Base-by-base conservation (phyloP, 257 asterid species). In the Asclepias syriaca region DNA sequence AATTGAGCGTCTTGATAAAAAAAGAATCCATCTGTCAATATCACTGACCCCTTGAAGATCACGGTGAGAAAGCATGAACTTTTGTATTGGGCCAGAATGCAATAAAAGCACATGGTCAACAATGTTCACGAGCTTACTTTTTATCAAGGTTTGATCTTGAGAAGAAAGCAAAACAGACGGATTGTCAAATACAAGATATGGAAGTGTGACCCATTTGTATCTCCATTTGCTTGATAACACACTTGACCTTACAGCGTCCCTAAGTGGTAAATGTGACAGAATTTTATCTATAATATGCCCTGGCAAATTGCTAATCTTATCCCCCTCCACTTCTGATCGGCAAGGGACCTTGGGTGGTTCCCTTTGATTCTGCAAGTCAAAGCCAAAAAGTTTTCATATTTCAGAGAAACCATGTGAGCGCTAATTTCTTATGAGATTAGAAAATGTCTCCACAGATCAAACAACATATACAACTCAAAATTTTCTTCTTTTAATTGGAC, bases 21-120 rank as follows among this genome's bases (percentile, higher is more conserved):
- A 94, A n/a, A 94, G 89, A 74, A 94, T 86, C 98, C 99, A 94
- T 75, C 93, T 77, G 79, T 94, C 97, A 57, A 94, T 92, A 73
- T 94, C 99, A 34, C 87, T 77, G 27, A 87, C 92, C 14, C 97
- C 96, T 86, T 91, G 97, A 77, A 94, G 95, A 78, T 94, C 97
- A 45, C 96, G 91, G 69, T 91, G 91, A 72, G 99, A 94, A 74
- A 91, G 98, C 91, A 89, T 91, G 78, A 94, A 89, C 73, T 86
- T 94, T 72, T 87, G 85, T 57, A 94, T 83, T 14, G 98, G 90
- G 66, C 97, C 97, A 21, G 80, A 73, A 70, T 91, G 99, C 81
- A 94, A 96, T 77, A 94, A 81, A 32, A 94, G 87, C 65, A 87
- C 91, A 69, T 91, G 99, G 75, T 94, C 99, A 69, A 89, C 88